Base-by-base conservation (phyloP, 805 yeast genomes). In the Yamadazyma philogaea region DNA sequence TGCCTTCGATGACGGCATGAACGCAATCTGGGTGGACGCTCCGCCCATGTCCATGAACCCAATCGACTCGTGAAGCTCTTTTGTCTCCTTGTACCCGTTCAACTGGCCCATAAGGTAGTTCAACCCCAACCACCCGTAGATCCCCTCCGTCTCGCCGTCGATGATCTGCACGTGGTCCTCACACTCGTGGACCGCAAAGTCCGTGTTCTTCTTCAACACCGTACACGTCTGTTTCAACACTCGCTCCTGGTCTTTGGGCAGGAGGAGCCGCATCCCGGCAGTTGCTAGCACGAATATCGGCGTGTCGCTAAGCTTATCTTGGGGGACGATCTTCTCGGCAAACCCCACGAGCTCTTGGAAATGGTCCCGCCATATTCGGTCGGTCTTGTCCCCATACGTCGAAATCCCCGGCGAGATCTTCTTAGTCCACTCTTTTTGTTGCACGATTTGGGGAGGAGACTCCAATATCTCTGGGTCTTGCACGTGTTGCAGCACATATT, bases 1-100 rank as follows among this genome's bases (percentile, higher is more conserved):
- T n/a, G 74, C 68, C 3, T 55, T 48, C 31, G 75, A 72, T 3
- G 81, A 75, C 0, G 97, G 97, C 7, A 86, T 89, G 72, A 90
- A 93, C 7, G 98, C 96, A 17, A 93, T 78, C 58, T 93, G 99
- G 0, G 96, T 88, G 1, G 96, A 88, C 0, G 99, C 99, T 11
- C 99, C 99, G 12, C 99, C 99, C 99, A 93, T 93, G 61, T 93
- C 99, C 91, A 93, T 84, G 54, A 93, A 91, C 4, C 99, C 99
- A 50, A 77, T 82, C 0, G 96, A 81, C n/a, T 63, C 63, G 52
- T 77, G 84, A 3, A 37, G 51, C 2, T 61, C 57, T 8, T 57
- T 60, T 2, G 48, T 42, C 6, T 64, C 51, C 28, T 72, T 71
- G 51, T 73, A 77, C 40, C 74, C 59, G 46, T 82, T 72, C 37